Base-by-base conservation (phyloP, 1,284 basidiomycete species). In the Coniferiporia sulphurascens region DNA sequence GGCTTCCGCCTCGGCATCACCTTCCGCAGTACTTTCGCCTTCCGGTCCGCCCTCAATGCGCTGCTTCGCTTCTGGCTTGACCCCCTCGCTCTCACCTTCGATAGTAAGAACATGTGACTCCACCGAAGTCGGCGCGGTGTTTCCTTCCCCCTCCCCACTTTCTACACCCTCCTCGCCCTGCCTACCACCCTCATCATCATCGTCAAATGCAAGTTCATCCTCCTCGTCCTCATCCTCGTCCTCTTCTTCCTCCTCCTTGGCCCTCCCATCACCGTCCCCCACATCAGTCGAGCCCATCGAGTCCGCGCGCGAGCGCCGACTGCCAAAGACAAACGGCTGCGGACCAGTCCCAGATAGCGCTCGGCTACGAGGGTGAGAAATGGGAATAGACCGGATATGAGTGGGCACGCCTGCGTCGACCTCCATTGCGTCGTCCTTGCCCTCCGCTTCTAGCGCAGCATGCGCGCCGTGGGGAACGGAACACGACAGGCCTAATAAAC, bases 71-170 rank as follows among this genome's bases (percentile, higher is more conserved):
- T 27, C 27, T 5, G 27, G 27, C 27, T 27, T 27, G 5, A 27
- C 27, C 27, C 3, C 5, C 27, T 27, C 27, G 27, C 27, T 5
- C 27, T 27, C 27, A 27, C 27, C 27, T 5, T 27, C 27, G 27
- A 27, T 27, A 5, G 27, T 27, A 27, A 27, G 27, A 27, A 27
- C 41, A 32, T 52, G 41, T 10, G 54, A 52, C 15, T 52, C 59
- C n/a, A 56, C 55, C 17, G 46, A 41, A 27, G 45, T 61, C 49
- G 32, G 50, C 27, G 51, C 55, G 32, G 60, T 58, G 27, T 19
- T 35, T 17, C 36, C 48, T 48, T 36, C 27, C 46, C 54, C 46
- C 22, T 17, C 43, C 15, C 32, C 41, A 15, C 35, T 55, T 10
- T 19, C 53, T 12, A 17, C 53, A 13, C 4, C n/a, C 21, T 55